These are phyloP conservation scores for Vigna mungo DNA, from an alignment of 306 rosid species.

Conservation along the genomic window DNA sequence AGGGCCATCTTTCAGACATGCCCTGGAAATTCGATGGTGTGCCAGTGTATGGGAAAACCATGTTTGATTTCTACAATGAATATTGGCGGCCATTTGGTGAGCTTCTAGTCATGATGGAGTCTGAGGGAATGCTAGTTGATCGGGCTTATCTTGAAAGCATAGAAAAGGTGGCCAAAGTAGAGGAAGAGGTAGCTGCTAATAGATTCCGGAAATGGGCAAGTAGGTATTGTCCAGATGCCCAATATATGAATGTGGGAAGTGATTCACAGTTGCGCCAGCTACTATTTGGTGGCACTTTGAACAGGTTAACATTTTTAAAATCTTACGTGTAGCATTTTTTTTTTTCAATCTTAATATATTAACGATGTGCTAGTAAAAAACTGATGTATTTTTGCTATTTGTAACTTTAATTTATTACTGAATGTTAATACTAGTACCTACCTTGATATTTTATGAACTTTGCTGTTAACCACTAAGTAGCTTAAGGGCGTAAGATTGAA, in stretches of 20 bases:
- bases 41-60: slow-evolving; percentile 54
- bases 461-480: slow-evolving; percentile 1
- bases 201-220: slow-evolving; percentile 94
- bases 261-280: slow-evolving; percentile 90
- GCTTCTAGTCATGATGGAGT: slow-evolving; percentile 85
- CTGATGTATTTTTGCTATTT: slow-evolving; percentile 32
- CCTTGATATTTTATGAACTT: slow-evolving; percentile 23
- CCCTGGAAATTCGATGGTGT: slow-evolving; percentile 59
- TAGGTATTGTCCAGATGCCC: slow-evolving; percentile 82
- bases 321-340: slow-evolving; percentile 17
- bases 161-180: slow-evolving; percentile 86
- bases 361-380: slow-evolving; percentile 17
- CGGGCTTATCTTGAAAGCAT: slow-evolving; percentile 77
- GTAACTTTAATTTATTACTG: slow-evolving; percentile 12
- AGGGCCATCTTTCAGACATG: slow-evolving; percentile 52
- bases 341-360: neutral
- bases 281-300: slow-evolving; percentile 81
- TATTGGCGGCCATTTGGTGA: slow-evolving; percentile 96
- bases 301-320: slow-evolving; percentile 61
- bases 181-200: slow-evolving; percentile 80
- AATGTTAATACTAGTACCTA: neutral
- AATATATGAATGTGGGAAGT: slow-evolving; percentile 93
- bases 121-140: slow-evolving; percentile 96
- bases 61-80: slow-evolving; percentile 83
- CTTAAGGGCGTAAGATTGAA: slow-evolving; percentile 20